Base-by-base conservation (phyloP, 352 stramenopile genomes). In the Phytophthora syringae region DNA sequence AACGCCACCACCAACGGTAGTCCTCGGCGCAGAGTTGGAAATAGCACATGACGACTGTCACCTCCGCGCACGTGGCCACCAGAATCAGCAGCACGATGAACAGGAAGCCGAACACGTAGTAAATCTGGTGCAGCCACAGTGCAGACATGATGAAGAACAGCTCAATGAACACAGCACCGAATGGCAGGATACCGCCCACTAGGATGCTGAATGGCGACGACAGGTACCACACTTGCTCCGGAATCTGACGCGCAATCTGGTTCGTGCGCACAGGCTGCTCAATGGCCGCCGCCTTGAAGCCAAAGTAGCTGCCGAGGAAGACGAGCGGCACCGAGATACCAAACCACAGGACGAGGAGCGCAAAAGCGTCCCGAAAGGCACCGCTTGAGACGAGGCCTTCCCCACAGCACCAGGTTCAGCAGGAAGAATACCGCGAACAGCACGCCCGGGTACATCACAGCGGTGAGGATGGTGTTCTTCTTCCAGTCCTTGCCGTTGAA, bases 121-220 rank as follows among this genome's bases (percentile, higher is more conserved):
- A 99, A 67, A 99, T 98, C 88, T 98, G 95, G 81, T 99, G 94
- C 48, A 99, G 76, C 98, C 98, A 99, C 28, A 99, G 80, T 50
- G 98, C 97, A 63, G 90, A 98, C 96, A 99, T 99, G 79, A 99
- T 99, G 85, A 99, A 99, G 77, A 99, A 99, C 21, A 99, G 89
- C 76, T 99, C 98, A 65, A 99, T 99, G 77, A 98, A 99, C 39
- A 99, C 97, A 7, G 97, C 97, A 32, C 98, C 98, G 73, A 99
- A 99, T 15, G 98, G 98, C 21, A 99, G 76, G 40, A 99, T 96
- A 51, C 98, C 98, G 42, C 97, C 98, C 7, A 99, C 80, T 15
- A 98, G 67, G 64, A 98, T 98, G 55, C 89, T 98, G 68, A 99
- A 92, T 15, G 85, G 83, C 20, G 97, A 95, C 58, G 91, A 88